Conservation (phyloP, 192 early-diverging fungal species). For the Backusella parvicylindrica region DNA sequence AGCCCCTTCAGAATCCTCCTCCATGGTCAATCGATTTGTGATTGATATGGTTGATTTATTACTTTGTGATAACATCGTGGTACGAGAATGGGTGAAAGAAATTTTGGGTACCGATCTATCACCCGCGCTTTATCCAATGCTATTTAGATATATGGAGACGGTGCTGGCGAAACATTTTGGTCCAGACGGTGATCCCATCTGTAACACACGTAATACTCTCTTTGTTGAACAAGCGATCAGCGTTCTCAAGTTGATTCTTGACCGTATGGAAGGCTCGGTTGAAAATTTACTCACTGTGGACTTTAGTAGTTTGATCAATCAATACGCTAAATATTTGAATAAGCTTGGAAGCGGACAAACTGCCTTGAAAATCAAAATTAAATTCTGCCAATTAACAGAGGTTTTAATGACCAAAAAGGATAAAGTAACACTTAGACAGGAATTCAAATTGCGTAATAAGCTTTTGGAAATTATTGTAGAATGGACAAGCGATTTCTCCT, state of each 20-base stretch:
- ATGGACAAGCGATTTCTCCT: conserved; percentile 73
- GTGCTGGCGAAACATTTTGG: conserved; percentile 66
- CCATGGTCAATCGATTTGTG: conserved; percentile 69
- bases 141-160: conserved; percentile 58
- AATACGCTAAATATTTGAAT: conserved; percentile 71
- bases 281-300: conserved; percentile 64
- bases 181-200: conserved; percentile 47
- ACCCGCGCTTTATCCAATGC: conserved; percentile 60
- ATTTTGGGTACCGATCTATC: conserved; percentile 76
- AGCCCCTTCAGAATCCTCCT: conserved; percentile 19
- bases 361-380: conserved; percentile 66
- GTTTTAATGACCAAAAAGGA: conserved; percentile 74
- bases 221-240: conserved; percentile 74
- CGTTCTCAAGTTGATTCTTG: conserved; percentile 69
- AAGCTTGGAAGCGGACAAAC: conserved; percentile 50
- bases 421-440: conserved; percentile 64
- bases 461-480: conserved; percentile 70
- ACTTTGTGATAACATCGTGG: conserved; percentile 67
- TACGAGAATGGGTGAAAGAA: conserved; percentile 78
- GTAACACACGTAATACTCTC: conserved; percentile 55
- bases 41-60: conserved; percentile 71
- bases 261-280: conserved; percentile 59
- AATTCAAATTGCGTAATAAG: conserved; percentile 70
- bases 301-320: conserved; percentile 61
- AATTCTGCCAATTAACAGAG: conserved; percentile 75